phyloP scores from a whole-genome alignment of 164 flowering plant species.

The Macadamia tetraphylla region DNA sequence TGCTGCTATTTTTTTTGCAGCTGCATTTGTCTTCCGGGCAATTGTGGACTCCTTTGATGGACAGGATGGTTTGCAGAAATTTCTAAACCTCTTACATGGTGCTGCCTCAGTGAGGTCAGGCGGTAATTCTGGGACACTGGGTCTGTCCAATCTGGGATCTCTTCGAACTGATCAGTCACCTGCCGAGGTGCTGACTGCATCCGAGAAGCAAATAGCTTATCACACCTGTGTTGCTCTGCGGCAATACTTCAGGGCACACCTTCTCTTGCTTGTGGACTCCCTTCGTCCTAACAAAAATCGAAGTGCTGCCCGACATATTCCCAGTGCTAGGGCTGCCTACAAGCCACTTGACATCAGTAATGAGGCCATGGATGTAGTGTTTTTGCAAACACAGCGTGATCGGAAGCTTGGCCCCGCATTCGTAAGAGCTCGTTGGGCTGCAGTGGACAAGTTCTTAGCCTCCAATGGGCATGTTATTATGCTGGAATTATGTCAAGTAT shows the following conservation, averaged over 20 bases:
- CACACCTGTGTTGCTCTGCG: slow-evolving; percentile 89
- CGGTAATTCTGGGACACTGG: slow-evolving; percentile 54
- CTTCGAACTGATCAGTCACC: slow-evolving; percentile 78
- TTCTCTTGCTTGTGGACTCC: slow-evolving; percentile 85
- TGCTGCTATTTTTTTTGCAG: slow-evolving; percentile 83
- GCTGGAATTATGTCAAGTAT: slow-evolving; percentile 93
- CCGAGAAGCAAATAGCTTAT: slow-evolving; percentile 92
- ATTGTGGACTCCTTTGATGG: slow-evolving; percentile 87
- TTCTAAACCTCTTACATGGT: slow-evolving; percentile 63
- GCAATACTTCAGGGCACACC: slow-evolving; percentile 94
- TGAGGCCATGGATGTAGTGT: slow-evolving; percentile 86
- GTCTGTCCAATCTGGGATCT: slow-evolving; percentile 39
- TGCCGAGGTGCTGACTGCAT: slow-evolving; percentile 74
- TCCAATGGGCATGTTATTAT: slow-evolving; percentile 77
- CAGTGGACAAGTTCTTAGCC: slow-evolving; percentile 67
- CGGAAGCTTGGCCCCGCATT: slow-evolving; percentile 90
- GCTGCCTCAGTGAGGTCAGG: slow-evolving; percentile 95
- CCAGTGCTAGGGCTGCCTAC: slow-evolving; percentile 72
- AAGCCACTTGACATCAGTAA: slow-evolving; percentile 94
- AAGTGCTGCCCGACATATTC: slow-evolving; percentile 57
- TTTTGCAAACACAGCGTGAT: slow-evolving; percentile 85
- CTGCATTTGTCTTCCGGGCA: slow-evolving; percentile 90
- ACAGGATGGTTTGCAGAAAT: slow-evolving; percentile 75
- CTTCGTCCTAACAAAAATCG: slow-evolving; percentile 87
- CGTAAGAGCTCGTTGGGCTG: slow-evolving; percentile 83